A percentile compares a stretch with the other conserved stretches of the same genome.
These are phyloP conservation scores for Candida loeiensis DNA, from an alignment of 805 yeast species.

Conservation along the genomic window DNA sequence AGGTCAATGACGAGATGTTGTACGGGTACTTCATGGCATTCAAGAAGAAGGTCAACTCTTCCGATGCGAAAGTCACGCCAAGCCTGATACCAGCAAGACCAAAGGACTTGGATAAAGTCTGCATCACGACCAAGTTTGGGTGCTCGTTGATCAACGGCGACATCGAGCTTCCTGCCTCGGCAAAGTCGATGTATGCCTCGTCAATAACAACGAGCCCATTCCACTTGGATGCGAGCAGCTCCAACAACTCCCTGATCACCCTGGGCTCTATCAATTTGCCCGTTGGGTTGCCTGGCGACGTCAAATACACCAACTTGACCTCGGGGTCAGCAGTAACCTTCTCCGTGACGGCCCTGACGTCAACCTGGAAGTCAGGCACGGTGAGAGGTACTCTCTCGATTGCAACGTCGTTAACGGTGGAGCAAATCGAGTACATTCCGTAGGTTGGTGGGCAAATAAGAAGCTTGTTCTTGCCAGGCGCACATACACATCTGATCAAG, in stretches of 20 bases:
- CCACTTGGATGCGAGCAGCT: constrained; percentile 49
- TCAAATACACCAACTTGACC: constrained; percentile 76
- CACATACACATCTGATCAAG: constrained; percentile 76
- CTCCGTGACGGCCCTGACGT: constrained; percentile 51
- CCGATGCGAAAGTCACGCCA: constrained; percentile 71
- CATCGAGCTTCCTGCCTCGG: constrained; percentile 52
- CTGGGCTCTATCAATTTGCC: constrained; percentile 56
- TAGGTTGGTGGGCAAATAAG: constrained; percentile 92
- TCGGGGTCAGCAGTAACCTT: constrained; percentile 51
- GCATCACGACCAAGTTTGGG: constrained; percentile 83
- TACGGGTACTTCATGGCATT: constrained; percentile 96
- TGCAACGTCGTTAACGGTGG: constrained; percentile 83
- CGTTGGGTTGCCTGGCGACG: constrained; percentile 98
- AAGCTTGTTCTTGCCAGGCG: constrained; percentile 79
- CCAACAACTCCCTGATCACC: constrained; percentile 36
- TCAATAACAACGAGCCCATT: constrained; percentile 82
- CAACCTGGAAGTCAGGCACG: constrained; percentile 51
- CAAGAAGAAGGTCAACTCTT: constrained; percentile 59
- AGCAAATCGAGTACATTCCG: constrained; percentile 94
- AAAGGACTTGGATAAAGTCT: constrained; percentile 90
- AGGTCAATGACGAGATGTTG: constrained; percentile 79
- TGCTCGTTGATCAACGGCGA: constrained; percentile 76
- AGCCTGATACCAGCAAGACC: constrained; percentile 94
- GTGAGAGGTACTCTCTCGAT: constrained; percentile 68
- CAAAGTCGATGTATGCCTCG: constrained; percentile 93